These are phyloP conservation scores for Jatropha multifida DNA, from an alignment of 441 rosid genomes.

Conservation along the genomic window DNA sequence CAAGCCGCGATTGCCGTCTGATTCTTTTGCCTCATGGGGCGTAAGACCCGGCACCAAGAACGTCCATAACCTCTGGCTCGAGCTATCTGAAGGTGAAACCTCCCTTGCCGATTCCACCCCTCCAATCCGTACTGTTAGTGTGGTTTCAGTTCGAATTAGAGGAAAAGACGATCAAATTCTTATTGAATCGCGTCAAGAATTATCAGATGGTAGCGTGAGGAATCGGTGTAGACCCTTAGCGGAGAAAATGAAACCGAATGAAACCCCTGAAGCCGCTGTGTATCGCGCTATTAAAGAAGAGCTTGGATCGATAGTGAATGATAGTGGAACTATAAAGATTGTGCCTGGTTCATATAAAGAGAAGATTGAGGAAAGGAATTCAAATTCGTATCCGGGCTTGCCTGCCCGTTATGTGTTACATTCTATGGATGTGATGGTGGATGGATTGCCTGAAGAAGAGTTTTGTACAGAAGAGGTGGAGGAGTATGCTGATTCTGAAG, in stretches of 20 bases:
- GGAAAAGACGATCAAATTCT: slow-evolving; percentile 40
- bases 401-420: slow-evolving; percentile 75
- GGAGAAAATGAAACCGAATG: slow-evolving; percentile 91
- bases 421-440: slow-evolving; percentile 62
- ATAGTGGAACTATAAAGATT: slow-evolving; percentile 34
- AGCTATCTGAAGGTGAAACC: slow-evolving; percentile 77
- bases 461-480: slow-evolving; percentile 70
- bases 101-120: slow-evolving; percentile 69
- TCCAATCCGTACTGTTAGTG: slow-evolving; percentile 70
- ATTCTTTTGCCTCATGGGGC: slow-evolving; percentile 84
- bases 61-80: slow-evolving; percentile 94
- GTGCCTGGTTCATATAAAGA: slow-evolving; percentile 56
- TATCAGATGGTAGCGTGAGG: slow-evolving; percentile 72
- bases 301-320: slow-evolving; percentile 48
- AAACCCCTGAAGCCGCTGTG: slow-evolving; percentile 57
- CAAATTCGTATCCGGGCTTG: slow-evolving; percentile 73
- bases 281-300: slow-evolving; percentile 76
- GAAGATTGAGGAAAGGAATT: slow-evolving; percentile 70
- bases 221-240: slow-evolving; percentile 66
- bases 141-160: slow-evolving; percentile 55
- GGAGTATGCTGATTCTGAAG: slow-evolving; percentile 49
- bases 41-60: slow-evolving; percentile 89
- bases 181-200: slow-evolving; percentile 73
- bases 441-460: slow-evolving; percentile 85
- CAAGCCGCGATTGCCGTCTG: slow-evolving; percentile 71